Conservation (phyloP, 2,329 filamentous ascomycete genomes). For the Trichoderma lentiforme region DNA sequence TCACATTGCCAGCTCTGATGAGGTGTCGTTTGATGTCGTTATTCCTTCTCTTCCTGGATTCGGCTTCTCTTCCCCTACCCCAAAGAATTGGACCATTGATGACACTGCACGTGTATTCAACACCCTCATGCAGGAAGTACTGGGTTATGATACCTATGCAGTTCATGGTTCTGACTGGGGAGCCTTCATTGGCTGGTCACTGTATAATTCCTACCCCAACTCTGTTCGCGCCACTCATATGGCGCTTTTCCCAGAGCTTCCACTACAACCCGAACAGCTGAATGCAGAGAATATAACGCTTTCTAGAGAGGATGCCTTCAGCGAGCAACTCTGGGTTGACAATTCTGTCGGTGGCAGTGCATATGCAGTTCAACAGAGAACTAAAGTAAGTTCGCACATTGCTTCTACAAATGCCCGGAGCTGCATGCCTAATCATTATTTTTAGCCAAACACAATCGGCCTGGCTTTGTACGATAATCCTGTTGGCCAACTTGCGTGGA, state of each 20-base stretch:
- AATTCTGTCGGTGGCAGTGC: not conserved
- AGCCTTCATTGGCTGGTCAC: not conserved
- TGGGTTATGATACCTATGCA: not conserved
- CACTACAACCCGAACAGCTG: not conserved
- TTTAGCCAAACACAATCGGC: not conserved
- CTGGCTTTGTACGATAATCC: not conserved
- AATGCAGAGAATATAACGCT: not conserved
- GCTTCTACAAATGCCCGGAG: not conserved
- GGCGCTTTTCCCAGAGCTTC: not conserved
- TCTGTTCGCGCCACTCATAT: not conserved
- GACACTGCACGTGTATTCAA: not conserved
- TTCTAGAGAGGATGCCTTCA: not conserved
- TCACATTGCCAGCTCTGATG: not conserved
- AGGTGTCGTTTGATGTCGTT: not conserved
- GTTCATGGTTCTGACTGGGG: not conserved
- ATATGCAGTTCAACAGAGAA: not conserved
- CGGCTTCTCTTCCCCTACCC: not conserved
- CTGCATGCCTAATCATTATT: not conserved
- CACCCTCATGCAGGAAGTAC: not conserved
- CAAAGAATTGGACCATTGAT: not conserved
- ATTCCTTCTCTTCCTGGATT: not conserved
- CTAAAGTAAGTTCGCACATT: not conserved
- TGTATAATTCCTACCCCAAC: not conserved
- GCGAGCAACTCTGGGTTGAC: not conserved
- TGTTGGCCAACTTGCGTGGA: not conserved